These are phyloP conservation scores for Apiotrichum gamsii DNA, from an alignment of 1,284 basidiomycete genomes.

Conservation along the genomic window DNA sequence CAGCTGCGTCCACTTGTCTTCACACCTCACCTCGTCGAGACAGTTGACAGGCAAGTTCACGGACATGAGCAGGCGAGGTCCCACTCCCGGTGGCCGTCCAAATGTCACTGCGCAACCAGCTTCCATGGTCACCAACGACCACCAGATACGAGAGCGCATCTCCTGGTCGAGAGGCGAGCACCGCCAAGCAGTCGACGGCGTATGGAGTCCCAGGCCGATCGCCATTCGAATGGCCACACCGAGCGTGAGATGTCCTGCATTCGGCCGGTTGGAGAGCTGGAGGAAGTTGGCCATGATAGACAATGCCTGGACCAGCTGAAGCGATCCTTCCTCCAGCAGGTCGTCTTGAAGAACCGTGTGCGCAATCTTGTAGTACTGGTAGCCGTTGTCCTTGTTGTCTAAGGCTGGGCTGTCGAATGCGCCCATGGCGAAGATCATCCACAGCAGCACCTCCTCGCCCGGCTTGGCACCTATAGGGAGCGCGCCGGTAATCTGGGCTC, in stretches of 20 bases:
- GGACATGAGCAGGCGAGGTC: no score
- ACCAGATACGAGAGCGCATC: conserved; percentile 22
- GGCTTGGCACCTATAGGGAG: conserved; percentile 17
- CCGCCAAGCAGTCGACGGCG: neutral
- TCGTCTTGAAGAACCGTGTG: conserved; percentile 12
- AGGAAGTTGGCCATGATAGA: conserved; percentile 32
- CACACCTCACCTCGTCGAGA: no score
- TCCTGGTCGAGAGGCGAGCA: conserved; percentile 15
- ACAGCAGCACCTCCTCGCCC: conserved; percentile 15
- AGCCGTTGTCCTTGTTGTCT: conserved; percentile 12
- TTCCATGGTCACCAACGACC: conserved; percentile 20
- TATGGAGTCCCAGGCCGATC: conserved; percentile 20
- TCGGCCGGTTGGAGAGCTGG: conserved; percentile 23
- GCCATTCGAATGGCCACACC: conserved; percentile 20
- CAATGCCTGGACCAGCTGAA: conserved; percentile 25
- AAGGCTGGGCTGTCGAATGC: conserved; percentile 13
- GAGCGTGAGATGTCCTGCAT: conserved; percentile 23
- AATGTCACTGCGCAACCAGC: conserved; percentile 24
- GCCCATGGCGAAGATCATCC: conserved; percentile 33
- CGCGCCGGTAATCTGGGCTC: conserved; percentile 24
- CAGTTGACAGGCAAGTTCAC: no score
- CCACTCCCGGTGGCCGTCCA: conserved; percentile 2
- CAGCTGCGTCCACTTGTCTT: no score
- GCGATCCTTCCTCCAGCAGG: conserved; percentile 21
- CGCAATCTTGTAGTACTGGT: conserved; percentile 19